Percentiles rank a stretch among this genome's conserved stretches.
Evolutionary conservation across 352 stramenopile genomes (phyloP).

Genomic region (Lagenidium giganteum): DNA sequence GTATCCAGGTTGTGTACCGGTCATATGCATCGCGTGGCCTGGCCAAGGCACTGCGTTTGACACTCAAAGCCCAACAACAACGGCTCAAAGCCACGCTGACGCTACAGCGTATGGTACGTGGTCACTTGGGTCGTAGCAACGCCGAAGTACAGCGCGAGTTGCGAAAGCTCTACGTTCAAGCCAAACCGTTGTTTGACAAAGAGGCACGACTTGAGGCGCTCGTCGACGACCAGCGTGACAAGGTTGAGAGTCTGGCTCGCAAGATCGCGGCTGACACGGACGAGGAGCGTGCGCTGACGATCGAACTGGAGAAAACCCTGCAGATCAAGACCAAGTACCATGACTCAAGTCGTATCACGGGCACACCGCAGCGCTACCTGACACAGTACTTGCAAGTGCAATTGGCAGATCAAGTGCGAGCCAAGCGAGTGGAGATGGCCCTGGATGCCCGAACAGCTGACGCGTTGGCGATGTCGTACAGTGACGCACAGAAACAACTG

Average conservation of each 20-base stretch:
- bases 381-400: slow-evolving; percentile 92
- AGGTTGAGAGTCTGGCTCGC: slow-evolving; percentile 33
- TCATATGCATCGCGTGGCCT: slow-evolving; percentile 55
- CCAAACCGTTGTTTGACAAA: slow-evolving; percentile 68
- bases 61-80: slow-evolving; percentile 35
- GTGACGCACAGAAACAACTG: slow-evolving; percentile 65
- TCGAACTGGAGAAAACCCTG: slow-evolving; percentile 80
- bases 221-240: slow-evolving; percentile 40
- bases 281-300: slow-evolving; percentile 48
- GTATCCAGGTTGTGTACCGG: slow-evolving; percentile 60
- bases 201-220: slow-evolving; percentile 29
- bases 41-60: slow-evolving; percentile 49
- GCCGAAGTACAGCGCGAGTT: slow-evolving; percentile 76
- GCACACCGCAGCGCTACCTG: slow-evolving; percentile 86
- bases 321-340: slow-evolving; percentile 85
- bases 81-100: slow-evolving; percentile 33
- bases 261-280: slow-evolving; percentile 38
- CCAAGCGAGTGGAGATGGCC: slow-evolving; percentile 59
- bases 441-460: slow-evolving; percentile 54
- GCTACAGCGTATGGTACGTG: slow-evolving; percentile 77
- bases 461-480: slow-evolving; percentile 42
- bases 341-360: slow-evolving; percentile 80
- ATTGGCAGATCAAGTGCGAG: slow-evolving; percentile 77
- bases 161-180: slow-evolving; percentile 59
- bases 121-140: slow-evolving; percentile 66